phyloP scores from a whole-genome alignment of 1,139 yeast species.

The Lizanozyma gosingica region DNA sequence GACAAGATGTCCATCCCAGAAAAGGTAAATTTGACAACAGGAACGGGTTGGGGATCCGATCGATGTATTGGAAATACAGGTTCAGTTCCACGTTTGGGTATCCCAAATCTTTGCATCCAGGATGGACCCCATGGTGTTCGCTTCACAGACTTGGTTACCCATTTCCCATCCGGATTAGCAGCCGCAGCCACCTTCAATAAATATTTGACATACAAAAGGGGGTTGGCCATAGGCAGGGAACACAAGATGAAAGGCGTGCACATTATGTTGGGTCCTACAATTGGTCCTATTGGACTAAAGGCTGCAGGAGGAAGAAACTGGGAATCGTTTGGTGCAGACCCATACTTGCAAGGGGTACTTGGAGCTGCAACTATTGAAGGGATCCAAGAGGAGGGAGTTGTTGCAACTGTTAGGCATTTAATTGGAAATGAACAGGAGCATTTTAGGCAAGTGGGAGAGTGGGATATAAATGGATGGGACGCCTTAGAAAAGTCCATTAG shows the following conservation, averaged over 20 bases:
- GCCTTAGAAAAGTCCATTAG: slow-evolving; percentile 29
- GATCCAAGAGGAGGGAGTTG: slow-evolving; percentile 49
- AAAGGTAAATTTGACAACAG: slow-evolving; percentile 56
- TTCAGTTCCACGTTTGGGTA: slow-evolving; percentile 45
- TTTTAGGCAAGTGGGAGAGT: slow-evolving; percentile 51
- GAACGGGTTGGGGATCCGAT: slow-evolving; percentile 59
- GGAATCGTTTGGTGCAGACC: slow-evolving; percentile 62
- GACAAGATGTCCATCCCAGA: slow-evolving; percentile 49
- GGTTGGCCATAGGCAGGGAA: slow-evolving; percentile 51
- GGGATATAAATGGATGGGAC: slow-evolving; percentile 41
- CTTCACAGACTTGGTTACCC: slow-evolving; percentile 47
- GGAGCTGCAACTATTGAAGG: slow-evolving; percentile 49
- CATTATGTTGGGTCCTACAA: slow-evolving; percentile 50
- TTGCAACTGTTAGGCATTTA: slow-evolving; percentile 47
- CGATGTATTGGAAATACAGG: slow-evolving; percentile 63
- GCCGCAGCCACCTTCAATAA: slow-evolving; percentile 52
- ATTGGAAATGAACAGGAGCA: slow-evolving; percentile 61
- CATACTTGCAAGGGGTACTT: slow-evolving; percentile 50
- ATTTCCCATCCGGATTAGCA: slow-evolving; percentile 52
- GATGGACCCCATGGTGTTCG: slow-evolving; percentile 63
- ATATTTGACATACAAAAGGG: slow-evolving; percentile 43
- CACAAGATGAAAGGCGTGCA: slow-evolving; percentile 51
- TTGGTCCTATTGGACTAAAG: slow-evolving; percentile 56
- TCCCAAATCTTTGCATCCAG: slow-evolving; percentile 51
- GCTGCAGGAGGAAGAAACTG: slow-evolving; percentile 61